Base-by-base conservation (phyloP, 164 flowering plant species). In the Vitis rupestris region DNA sequence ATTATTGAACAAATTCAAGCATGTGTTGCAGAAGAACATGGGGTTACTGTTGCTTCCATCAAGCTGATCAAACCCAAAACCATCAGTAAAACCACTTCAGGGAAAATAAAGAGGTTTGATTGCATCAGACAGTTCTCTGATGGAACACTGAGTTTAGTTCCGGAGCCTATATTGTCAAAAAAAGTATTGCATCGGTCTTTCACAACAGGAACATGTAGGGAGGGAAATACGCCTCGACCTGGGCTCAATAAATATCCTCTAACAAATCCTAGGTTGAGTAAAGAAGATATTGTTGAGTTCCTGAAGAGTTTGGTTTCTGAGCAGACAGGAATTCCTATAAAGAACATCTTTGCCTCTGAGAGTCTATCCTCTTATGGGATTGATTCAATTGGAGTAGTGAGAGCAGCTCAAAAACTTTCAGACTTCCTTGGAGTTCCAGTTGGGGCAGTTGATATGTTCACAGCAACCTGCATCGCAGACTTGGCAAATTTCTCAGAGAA, bases 371-470 rank as follows among this genome's bases (percentile, higher is more conserved):
- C 92, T 10, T 89, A 89, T 75, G 97, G 97, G 23, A 86, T 91
- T 50, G 93, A 91, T 80, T 91, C 97, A 10, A 89, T 91, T 72
- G 93, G 92, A 8, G 93, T 91, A 58, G 97, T 91, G 19, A 85
- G 92, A 79, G 97, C 97, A 72, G 87, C 93, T 72, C 92, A 91
- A 70, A 89, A 89, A 69, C 92, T 91, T 58, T 87, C 97, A 47
- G 88, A 84, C 81, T 91, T 83, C 65, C 85, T 91, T 2, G 92
- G 93, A 59, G 91, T 86, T 47, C 88, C 88, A 11, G 87, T 91
- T 57, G 93, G 93, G 9, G 97, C 97, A 66, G 86, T 91, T 2
- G 97, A 91, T 78, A 89, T 91, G 59, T 89, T 91, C 84, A 91
- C 91, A 2, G 92, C 97, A 48, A 84, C 88, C 61, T 85, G 92